Percentiles rank a stretch among this genome's conserved stretches.
These are phyloP conservation scores for Pistacia integerrima DNA, from an alignment of 345 rosid species.

Conservation along the genomic window DNA sequence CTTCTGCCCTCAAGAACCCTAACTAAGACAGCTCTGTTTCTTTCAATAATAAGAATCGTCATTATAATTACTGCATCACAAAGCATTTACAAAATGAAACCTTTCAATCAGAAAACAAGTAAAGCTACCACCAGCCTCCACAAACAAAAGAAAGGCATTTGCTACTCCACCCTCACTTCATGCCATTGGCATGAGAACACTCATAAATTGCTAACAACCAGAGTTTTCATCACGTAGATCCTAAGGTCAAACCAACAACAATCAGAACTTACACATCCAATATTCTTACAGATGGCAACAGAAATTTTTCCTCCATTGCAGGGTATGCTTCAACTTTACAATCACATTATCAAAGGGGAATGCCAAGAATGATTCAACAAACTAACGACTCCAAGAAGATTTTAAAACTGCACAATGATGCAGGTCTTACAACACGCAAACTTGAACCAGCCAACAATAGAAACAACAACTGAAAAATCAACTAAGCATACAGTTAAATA, in stretches of 20 bases:
- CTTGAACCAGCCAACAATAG: neutral
- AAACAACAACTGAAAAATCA: neutral
- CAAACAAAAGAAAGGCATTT: neutral
- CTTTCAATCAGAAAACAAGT: neutral
- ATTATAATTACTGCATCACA: neutral
- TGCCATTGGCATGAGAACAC: neutral
- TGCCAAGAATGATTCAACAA: neutral
- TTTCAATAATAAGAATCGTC: neutral
- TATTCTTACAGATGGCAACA: neutral
- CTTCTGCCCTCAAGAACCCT: neutral
- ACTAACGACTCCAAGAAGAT: neutral
- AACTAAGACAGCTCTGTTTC: neutral
- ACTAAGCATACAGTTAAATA: neutral
- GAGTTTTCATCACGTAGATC: neutral
- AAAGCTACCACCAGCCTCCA: neutral
- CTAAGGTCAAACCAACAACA: neutral
- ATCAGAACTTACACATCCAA: neutral
- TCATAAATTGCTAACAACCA: constrained; percentile 3
- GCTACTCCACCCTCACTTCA: neutral
- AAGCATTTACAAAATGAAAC: neutral
- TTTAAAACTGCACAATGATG: neutral
- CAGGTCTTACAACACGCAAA: neutral
- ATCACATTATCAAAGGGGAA: too few species aligned
- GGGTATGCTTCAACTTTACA: neutral
- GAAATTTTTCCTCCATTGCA: neutral